Evolutionary conservation across 306 rosid species (phyloP).

Genomic region (Alnus rubra): DNA sequence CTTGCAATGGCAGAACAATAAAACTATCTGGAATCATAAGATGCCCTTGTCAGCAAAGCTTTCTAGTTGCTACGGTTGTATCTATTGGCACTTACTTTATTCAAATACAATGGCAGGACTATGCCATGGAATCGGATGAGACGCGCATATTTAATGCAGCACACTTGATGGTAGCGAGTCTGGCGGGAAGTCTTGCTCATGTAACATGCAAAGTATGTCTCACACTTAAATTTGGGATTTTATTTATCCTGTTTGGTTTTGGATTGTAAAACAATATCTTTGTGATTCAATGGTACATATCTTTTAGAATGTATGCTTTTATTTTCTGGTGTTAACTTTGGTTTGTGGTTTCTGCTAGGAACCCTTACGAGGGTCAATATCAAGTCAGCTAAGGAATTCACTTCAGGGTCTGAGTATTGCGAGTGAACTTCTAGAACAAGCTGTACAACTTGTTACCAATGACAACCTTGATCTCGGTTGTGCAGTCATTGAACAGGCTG

Average conservation of each 20-base stretch:
- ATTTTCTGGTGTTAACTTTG: constrained; percentile 7
- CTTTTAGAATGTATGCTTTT: constrained; percentile 10
- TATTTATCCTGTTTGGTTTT: constrained; percentile 12
- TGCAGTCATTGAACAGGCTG: constrained; percentile 95
- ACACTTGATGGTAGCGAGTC: constrained; percentile 98
- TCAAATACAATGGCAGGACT: constrained; percentile 59
- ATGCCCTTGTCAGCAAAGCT: neutral
- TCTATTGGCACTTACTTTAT: constrained; percentile 13
- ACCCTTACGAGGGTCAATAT: constrained; percentile 82
- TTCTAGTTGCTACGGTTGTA: constrained; percentile 11
- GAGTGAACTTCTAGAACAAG: constrained; percentile 77
- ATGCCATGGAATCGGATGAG: constrained; percentile 98
- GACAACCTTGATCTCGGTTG: constrained; percentile 99
- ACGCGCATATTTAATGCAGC: constrained; percentile 90
- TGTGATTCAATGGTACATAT: neutral
- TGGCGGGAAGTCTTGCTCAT: constrained; percentile 97
- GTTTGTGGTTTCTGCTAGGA: constrained; percentile 56
- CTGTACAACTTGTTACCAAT: constrained; percentile 92
- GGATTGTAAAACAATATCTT: neutral
- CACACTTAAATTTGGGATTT: constrained; percentile 15
- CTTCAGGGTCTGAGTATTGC: constrained; percentile 71
- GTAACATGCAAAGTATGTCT: constrained; percentile 90
- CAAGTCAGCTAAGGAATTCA: constrained; percentile 74
- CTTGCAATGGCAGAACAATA: neutral
- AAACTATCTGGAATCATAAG: neutral